Evolutionary conservation across 2,329 filamentous ascomycete genomes (phyloP).

Genomic region (Nemania sp.): DNA sequence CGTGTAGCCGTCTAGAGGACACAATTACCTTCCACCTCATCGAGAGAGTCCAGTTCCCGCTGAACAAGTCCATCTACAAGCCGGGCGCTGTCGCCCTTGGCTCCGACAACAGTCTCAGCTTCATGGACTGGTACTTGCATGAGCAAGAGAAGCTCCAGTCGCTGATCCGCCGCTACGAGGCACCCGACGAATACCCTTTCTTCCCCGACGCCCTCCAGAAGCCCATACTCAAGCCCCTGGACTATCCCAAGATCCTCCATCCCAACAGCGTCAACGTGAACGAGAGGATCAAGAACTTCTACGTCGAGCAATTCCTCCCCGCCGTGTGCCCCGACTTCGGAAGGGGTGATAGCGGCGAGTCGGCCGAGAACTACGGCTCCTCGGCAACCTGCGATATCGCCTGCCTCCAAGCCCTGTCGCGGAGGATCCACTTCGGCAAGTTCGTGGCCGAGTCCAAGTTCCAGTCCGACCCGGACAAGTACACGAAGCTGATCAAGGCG

Average conservation of each 20-base stretch:
- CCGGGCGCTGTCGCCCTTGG: conserved; percentile 82
- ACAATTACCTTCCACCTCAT: conserved; percentile 97
- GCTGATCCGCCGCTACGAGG: conserved; percentile 90
- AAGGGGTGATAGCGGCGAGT: conserved; percentile 79
- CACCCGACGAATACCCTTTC: conserved; percentile 97
- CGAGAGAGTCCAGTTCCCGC: conserved; percentile 95
- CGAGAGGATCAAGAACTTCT: conserved; percentile 80
- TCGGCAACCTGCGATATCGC: conserved; percentile 88
- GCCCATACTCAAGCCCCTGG: conserved; percentile 83
- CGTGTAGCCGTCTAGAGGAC: conserved; percentile 83
- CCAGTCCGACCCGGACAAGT: conserved; percentile 76
- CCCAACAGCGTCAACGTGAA: conserved; percentile 91
- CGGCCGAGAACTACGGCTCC: conserved; percentile 93
- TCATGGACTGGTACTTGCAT: conserved; percentile 91
- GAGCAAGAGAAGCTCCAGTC: conserved; percentile 93
- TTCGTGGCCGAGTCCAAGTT: conserved; percentile 98
- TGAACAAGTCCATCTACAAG: conserved; percentile 85
- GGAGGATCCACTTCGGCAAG: conserved; percentile 96
- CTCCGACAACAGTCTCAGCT: conserved; percentile 59
- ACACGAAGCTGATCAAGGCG: conserved; percentile 80
- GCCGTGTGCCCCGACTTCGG: conserved; percentile 78
- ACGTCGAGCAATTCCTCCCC: conserved; percentile 82
- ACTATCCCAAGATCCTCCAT: conserved; percentile 88
- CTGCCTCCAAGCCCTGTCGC: conserved; percentile 85
- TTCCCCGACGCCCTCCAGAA: conserved; percentile 80